Evolutionary conservation across 352 stramenopile genomes (phyloP).

Genomic region (Globisporangium rhizosaccharum): DNA sequence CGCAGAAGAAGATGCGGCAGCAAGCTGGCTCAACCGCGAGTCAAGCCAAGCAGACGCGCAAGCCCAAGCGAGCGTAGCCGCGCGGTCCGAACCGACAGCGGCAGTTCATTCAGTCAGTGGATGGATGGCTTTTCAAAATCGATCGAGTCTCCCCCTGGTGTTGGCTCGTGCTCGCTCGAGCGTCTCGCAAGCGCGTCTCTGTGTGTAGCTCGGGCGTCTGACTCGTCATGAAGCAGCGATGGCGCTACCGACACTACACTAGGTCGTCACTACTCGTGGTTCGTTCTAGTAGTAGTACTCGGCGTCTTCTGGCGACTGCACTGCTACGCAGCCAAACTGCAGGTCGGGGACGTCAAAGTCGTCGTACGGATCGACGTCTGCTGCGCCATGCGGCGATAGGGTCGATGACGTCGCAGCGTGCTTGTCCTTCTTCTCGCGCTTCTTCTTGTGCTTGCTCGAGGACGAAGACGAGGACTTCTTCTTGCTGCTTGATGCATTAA

Average conservation of each 20-base stretch:
- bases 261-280: neutral
- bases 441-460: conserved; percentile 41
- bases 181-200: neutral
- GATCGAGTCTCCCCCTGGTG: neutral
- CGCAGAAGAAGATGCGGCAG: conserved; percentile 82
- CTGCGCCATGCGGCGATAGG: neutral
- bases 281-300: conserved; percentile 9
- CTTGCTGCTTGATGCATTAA: conserved; percentile 26
- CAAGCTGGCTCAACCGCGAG: conserved; percentile 11
- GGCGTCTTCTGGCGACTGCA: conserved; percentile 10
- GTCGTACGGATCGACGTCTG: conserved; percentile 4
- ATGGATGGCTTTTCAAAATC: neutral
- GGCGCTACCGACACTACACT: neutral
- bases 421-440: conserved; percentile 44
- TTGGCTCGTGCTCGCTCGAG: neutral
- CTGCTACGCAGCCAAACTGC: neutral
- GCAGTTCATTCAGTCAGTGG: neutral
- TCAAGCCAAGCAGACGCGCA: conserved; percentile 17
- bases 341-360: conserved; percentile 6
- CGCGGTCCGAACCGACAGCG: too few relatives aligned
- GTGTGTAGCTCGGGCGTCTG: neutral
- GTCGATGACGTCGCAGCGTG: conserved; percentile 4
- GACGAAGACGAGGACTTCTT: conserved; percentile 11
- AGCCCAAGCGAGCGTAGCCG: conserved; percentile 25
- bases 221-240: neutral